These are phyloP conservation scores for Fusarium nodosum DNA, from an alignment of 2,329 filamentous ascomycete genomes.

Conservation along the genomic window DNA sequence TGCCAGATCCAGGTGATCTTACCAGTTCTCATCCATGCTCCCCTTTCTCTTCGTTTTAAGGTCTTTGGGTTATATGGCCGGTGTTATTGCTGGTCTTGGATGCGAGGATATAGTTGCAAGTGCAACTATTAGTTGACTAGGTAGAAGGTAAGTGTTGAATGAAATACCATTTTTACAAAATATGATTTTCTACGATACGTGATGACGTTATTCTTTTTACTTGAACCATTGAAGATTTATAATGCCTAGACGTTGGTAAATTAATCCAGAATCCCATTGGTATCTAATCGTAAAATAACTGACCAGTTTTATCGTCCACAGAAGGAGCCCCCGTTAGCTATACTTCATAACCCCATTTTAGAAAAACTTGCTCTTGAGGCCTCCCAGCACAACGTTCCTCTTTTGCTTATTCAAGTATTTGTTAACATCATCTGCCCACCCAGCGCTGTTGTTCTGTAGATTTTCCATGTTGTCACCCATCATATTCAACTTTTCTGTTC, in stretches of 20 bases:
- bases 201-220: background rate
- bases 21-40: background rate
- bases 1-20: background rate
- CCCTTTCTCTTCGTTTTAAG: background rate
- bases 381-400: slow-evolving; percentile 82
- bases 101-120: background rate
- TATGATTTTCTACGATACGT: background rate
- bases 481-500: slow-evolving; percentile 87
- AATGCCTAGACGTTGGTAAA: background rate
- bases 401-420: slow-evolving; percentile 92
- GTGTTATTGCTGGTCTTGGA: background rate
- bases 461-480: slow-evolving; percentile 88
- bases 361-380: slow-evolving; percentile 72
- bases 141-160: background rate
- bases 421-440: slow-evolving; percentile 88
- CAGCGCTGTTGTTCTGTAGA: slow-evolving; percentile 82
- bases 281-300: slow-evolving; percentile 26
- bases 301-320: background rate
- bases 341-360: slow-evolving; percentile 32
- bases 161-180: background rate
- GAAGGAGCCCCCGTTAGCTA: background rate
- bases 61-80: background rate
- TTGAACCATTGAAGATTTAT: background rate
- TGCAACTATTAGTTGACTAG: background rate
- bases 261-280: slow-evolving; percentile 22